Percentiles rank a stretch among this genome's conserved stretches.
Conservation (phyloP, 805 yeast species). For the Ogataea zsoltii region DNA sequence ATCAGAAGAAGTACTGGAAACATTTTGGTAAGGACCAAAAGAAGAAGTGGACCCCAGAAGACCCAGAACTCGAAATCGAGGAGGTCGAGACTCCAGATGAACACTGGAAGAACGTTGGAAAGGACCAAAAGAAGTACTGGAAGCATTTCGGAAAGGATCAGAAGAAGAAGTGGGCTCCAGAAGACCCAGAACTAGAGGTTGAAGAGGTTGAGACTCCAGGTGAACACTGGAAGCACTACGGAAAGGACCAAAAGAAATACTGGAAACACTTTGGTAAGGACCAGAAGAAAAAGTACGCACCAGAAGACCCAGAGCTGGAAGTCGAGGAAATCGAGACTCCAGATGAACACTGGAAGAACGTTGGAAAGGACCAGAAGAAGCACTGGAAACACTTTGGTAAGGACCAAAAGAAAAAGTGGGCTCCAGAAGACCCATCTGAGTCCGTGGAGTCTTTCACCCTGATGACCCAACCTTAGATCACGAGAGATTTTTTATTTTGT, state of each 20-base stretch:
- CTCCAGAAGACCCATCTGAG: slow-evolving; percentile 20
- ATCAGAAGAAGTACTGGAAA: slow-evolving; percentile 31
- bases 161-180: slow-evolving; percentile 29
- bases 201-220: slow-evolving; percentile 17
- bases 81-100: slow-evolving; percentile 14
- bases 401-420: slow-evolving; percentile 28
- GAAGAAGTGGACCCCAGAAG: slow-evolving; percentile 26
- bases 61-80: slow-evolving; percentile 6
- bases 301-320: slow-evolving; percentile 19
- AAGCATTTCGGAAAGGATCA: slow-evolving; percentile 30
- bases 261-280: slow-evolving; percentile 28
- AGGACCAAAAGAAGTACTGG: slow-evolving; percentile 30
- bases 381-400: slow-evolving; percentile 29
- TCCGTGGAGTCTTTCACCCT: slow-evolving; percentile 5
- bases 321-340: slow-evolving; percentile 16
- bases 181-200: slow-evolving; percentile 9
- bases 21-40: slow-evolving; percentile 29
- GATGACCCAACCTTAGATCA: background rate
- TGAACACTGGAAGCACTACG: slow-evolving; percentile 23
- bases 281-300: slow-evolving; percentile 26
- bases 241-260: slow-evolving; percentile 23
- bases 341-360: slow-evolving; percentile 24
- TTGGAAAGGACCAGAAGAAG: slow-evolving; percentile 24
- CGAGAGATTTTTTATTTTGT: slow-evolving; percentile 1
- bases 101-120: slow-evolving; percentile 24